Percentiles rank a stretch among this genome's conserved stretches.
These are phyloP conservation scores for thale cress (Arabidopsis thaliana) DNA, from an alignment of 345 rosid species.

Conservation along the genomic window TAIR10.1 NC_003070.9:2061001-2061500, in stretches of 20 bases:
- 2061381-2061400: constrained; percentile 98
- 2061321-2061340: constrained; percentile 76
- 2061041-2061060: constrained; percentile 72
- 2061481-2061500: constrained; percentile 17
- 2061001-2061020: constrained; percentile 71
- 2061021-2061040: constrained; percentile 75
- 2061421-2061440: constrained; percentile 76
- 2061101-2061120: not conserved
- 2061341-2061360: constrained; percentile 85
- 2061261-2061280: constrained; percentile 96
- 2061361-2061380: constrained; percentile 87
- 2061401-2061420: constrained; percentile 80
- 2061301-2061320: constrained; percentile 84
- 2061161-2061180: not conserved
- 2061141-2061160: not conserved
- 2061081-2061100: constrained; percentile 8
- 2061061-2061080: constrained; percentile 82
- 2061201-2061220: constrained; percentile 85
- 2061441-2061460: constrained; percentile 59
- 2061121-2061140: not conserved
- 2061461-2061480: constrained; percentile 1
- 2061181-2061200: constrained; percentile 58
- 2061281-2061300: constrained; percentile 81
- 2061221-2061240: constrained; percentile 67
- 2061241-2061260: constrained; percentile 77